Evolutionary conservation across 306 rosid genomes (phyloP), one percentile per base, ranked within the genome.

Genomic region (Ceratonia siliqua): DNA sequence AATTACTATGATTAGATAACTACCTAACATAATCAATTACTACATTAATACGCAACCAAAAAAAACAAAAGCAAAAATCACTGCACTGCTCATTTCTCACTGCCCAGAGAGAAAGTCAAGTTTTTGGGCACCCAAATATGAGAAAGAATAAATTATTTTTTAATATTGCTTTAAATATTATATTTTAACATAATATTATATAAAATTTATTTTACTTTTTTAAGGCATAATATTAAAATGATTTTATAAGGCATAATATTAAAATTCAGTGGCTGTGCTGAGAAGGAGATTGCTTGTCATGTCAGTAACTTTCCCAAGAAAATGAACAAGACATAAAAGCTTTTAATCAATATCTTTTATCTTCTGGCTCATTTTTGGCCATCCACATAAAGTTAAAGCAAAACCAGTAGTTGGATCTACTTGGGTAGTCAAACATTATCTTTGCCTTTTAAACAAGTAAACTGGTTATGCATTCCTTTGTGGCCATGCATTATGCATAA

Each of bases 401-500:
- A 39, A 42, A 41, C 54, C 53, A 24, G 2, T 6, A n/a, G n/a
- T n/a, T n/a, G n/a, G n/a, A n/a, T n/a, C n/a, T n/a, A n/a, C n/a
- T n/a, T n/a, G n/a, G n/a, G n/a, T n/a, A 53, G 82, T 79, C 77
- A 83, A 79, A 70, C 38, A 39, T 41, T 6, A 72, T 22, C 54
- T 65, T 77, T 58, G n/a, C 35, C 35, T 58, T 49, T 13, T 11
- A 45, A 50, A n/a, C 21, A 43, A 36, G 50, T 32, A 48, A 39
- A 76, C 50, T 27, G 35, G 25, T 61, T 17, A 73, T 78, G 72
- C 75, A 82, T 63, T 15, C 20, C 46, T 52, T 55, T 52, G 68
- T 66, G 58, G 41, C 78, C 27, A 57, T 62, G 17, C 71, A 55
- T 69, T 48, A 27, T 66, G 69, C n/a, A 30, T 50, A 32, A 28